phyloP scores from a whole-genome alignment of 2,329 filamentous ascomycete genomes.

The Colletotrichum ledebouriae region DNA sequence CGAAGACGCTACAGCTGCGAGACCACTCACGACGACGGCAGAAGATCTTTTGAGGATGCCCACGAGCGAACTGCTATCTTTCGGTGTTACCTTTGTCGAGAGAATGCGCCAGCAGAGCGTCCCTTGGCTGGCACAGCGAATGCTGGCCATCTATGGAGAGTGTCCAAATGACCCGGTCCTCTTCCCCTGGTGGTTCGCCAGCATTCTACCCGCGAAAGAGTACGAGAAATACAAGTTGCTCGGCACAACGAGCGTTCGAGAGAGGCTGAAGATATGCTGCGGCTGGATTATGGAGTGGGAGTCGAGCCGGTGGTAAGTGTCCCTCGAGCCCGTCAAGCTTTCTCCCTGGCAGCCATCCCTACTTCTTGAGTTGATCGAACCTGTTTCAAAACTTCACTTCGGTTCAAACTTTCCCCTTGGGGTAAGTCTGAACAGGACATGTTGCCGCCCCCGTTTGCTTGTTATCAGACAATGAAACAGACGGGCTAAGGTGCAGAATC shows the following conservation, averaged over 20 bases:
- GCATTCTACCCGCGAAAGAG: constrained; percentile 81
- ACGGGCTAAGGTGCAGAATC: constrained; percentile 43
- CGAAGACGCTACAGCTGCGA: constrained; percentile 19
- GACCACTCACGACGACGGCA: constrained; percentile 36
- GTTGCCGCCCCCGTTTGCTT: constrained; percentile 37
- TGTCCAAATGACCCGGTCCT: constrained; percentile 80
- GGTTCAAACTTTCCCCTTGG: neutral
- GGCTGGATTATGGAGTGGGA: constrained; percentile 83
- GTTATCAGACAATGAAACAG: constrained; percentile 43
- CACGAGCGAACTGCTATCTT: constrained; percentile 77
- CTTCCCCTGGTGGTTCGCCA: constrained; percentile 94
- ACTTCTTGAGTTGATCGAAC: constrained; percentile 13
- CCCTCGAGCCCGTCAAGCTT: constrained; percentile 9
- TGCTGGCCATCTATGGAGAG: constrained; percentile 81
- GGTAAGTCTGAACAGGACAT: constrained; percentile 1
- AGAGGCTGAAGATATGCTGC: constrained; percentile 86
- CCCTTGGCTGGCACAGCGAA: constrained; percentile 80
- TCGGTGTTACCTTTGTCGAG: constrained; percentile 75
- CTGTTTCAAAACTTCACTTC: neutral
- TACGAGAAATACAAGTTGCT: constrained; percentile 84
- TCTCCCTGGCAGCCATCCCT: neutral
- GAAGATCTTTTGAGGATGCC: constrained; percentile 69
- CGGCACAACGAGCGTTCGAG: constrained; percentile 79
- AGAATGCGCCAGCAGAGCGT: constrained; percentile 78
- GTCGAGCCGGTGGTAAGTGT: constrained; percentile 76